A percentile compares a stretch with the other conserved stretches of the same genome.
Conservation (phyloP, 1,139 yeast species). For the Hansenula sp. region DNA sequence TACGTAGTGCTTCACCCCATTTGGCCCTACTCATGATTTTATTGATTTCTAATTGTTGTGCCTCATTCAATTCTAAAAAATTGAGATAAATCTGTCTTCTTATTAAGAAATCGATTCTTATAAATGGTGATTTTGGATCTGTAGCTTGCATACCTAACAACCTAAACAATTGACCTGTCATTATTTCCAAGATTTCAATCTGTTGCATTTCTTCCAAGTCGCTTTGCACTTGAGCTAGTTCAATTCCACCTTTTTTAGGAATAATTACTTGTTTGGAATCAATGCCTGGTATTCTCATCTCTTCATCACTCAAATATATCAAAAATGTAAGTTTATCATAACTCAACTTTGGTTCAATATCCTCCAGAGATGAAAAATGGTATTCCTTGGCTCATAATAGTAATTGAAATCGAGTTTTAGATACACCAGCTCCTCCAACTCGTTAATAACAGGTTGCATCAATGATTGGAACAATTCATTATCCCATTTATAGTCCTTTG, state of each 20-base stretch:
- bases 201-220: conserved; percentile 9
- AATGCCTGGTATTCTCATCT: neutral
- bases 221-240: neutral
- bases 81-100: conserved; percentile 5
- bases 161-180: conserved; percentile 8
- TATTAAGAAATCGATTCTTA: conserved; percentile 11
- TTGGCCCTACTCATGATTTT: neutral
- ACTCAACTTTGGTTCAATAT: conserved; percentile 1
- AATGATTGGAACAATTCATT: neutral
- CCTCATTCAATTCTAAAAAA: neutral
- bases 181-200: conserved; percentile 7
- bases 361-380: neutral
- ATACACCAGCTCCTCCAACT: neutral
- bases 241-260: conserved; percentile 7
- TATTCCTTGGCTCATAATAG: neutral
- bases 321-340: conserved; percentile 4
- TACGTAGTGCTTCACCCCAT: conserved; percentile 2
- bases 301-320: conserved; percentile 1
- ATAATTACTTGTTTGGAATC: neutral
- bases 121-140: conserved; percentile 13
- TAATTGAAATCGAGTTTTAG: neutral
- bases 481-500: conserved; percentile 1
- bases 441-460: conserved; percentile 2
- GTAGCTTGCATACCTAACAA: conserved; percentile 7
- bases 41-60: neutral